These are phyloP conservation scores for Phytophthora multivora DNA, from an alignment of 352 stramenopile genomes.

Conservation along the genomic window DNA sequence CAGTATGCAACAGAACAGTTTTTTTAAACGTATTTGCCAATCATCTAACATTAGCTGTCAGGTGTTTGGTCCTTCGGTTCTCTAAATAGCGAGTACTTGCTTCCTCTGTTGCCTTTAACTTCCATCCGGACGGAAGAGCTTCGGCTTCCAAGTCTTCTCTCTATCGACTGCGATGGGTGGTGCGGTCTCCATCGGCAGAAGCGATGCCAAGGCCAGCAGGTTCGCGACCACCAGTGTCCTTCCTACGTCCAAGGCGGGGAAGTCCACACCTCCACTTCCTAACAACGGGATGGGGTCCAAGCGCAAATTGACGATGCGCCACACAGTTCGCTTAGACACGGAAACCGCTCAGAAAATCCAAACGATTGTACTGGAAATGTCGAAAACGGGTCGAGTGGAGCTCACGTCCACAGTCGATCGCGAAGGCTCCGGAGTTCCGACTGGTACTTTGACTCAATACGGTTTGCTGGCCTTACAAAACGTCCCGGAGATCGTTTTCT, in stretches of 20 bases:
- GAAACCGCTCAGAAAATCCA: constrained; percentile 36
- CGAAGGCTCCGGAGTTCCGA: constrained; percentile 40
- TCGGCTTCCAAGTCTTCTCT: no score
- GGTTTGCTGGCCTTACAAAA: constrained; percentile 53
- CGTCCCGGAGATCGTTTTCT: constrained; percentile 64
- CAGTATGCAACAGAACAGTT: no score
- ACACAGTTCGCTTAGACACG: constrained; percentile 37
- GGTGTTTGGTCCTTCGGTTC: not conserved
- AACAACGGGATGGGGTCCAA: constrained; percentile 16
- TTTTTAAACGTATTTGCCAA: not conserved
- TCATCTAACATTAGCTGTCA: constrained; percentile 16
- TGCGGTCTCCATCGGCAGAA: constrained; percentile 27
- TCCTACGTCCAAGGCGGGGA: not conserved
- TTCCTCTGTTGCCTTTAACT: constrained; percentile 1
- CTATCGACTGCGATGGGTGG: constrained; percentile 27
- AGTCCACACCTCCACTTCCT: not conserved
- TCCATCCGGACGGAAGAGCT: not conserved
- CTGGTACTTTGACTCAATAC: constrained; percentile 56
- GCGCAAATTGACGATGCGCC: constrained; percentile 43
- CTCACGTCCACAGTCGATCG: constrained; percentile 60
- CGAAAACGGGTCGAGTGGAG: constrained; percentile 51
- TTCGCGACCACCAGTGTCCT: constrained; percentile 23
- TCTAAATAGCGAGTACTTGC: constrained; percentile 13
- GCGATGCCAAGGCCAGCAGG: constrained; percentile 4
- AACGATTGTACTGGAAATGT: constrained; percentile 61